These are phyloP conservation scores for Ceratocystiopsis minuta DNA, from an alignment of 2,329 filamentous ascomycete genomes.

Conservation along the genomic window DNA sequence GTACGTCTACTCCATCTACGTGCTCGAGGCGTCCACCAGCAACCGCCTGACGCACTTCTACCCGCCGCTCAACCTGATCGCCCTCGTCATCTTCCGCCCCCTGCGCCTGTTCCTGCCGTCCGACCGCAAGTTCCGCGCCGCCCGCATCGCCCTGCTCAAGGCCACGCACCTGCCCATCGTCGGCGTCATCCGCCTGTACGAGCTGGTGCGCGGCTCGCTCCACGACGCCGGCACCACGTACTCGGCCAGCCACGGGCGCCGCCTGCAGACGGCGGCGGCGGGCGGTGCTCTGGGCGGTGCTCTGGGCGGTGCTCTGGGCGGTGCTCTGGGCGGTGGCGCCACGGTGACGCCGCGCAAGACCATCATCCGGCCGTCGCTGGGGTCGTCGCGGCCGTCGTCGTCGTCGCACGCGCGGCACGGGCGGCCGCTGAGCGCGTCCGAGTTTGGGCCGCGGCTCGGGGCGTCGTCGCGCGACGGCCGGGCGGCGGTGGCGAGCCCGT, in stretches of 20 bases:
- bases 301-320: not conserved
- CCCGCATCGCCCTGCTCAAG: constrained; percentile 44
- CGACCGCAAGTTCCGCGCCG: constrained; percentile 41
- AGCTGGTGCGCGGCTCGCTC: constrained; percentile 27
- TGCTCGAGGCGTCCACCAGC: constrained; percentile 47
- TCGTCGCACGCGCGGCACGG: constrained; percentile 1
- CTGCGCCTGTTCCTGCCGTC: constrained; percentile 50
- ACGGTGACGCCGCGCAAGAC: constrained; percentile 4
- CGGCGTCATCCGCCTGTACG: constrained; percentile 49
- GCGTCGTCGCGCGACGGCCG: not conserved
- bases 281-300: not conserved
- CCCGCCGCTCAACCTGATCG: constrained; percentile 56
- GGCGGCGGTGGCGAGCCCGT: not conserved
- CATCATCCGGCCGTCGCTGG: constrained; percentile 1
- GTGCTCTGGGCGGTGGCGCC: too few species aligned
- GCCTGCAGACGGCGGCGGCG: constrained; percentile 6
- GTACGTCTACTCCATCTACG: constrained; percentile 53
- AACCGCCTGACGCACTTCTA: constrained; percentile 54
- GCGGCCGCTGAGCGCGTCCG: constrained; percentile 5
- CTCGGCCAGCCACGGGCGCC: constrained; percentile 30
- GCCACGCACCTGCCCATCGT: constrained; percentile 51
- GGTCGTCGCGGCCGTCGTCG: constrained; percentile 1
- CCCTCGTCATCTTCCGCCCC: constrained; percentile 53
- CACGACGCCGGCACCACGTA: constrained; percentile 22
- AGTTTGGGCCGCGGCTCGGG: constrained; percentile 1